Evolutionary conservation across 1,284 basidiomycete species (phyloP), one percentile per base, ranked within the genome.

Genomic region (Cutaneotrichosporon dermatis): DNA sequence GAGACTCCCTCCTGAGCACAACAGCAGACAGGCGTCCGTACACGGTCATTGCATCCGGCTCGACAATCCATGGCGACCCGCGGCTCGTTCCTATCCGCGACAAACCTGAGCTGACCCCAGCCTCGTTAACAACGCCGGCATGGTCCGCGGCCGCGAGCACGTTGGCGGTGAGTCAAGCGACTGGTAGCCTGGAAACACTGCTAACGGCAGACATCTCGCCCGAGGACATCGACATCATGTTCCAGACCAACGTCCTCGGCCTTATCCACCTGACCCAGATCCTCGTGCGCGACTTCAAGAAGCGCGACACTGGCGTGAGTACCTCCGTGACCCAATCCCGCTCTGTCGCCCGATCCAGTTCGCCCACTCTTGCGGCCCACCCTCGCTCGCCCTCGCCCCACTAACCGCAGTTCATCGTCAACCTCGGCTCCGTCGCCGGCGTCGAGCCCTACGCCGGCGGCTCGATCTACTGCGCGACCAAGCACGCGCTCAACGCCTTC

Each of bases 361-460:
- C 13, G n/a, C 43, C 16, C 11, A n/a, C 8, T 13, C 15, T 41
- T 2, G 2, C 33, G 7, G 16, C n/a, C n/a, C n/a, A n/a, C n/a
- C n/a, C n/a, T n/a, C n/a, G n/a, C n/a, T n/a, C n/a, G n/a, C n/a
- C n/a, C n/a, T n/a, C n/a, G n/a, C n/a, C n/a, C n/a, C n/a, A n/a
- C n/a, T 63, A 4, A 59, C 55, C 13, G 4, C 48, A 74, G 72
- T 94, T 97, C 79, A 82, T 99, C 67, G 96, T 99, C 80, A 95
- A 96, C 79, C 82, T 99, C 60, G 94, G 96, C 51, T 94, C 91
- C 11, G 86, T 99, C 60, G 93, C 91, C 46, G 92, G 95, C 44
- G 82, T 87, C 13, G 95, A 99, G 73, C 79, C 95, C 0, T 99
- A 99, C 72, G 86, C 86, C 11, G 92, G 92, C 25, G 94, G 93